Base-by-base conservation (phyloP, 2,329 filamentous ascomycete genomes). In the Xylariaceae sp. region DNA sequence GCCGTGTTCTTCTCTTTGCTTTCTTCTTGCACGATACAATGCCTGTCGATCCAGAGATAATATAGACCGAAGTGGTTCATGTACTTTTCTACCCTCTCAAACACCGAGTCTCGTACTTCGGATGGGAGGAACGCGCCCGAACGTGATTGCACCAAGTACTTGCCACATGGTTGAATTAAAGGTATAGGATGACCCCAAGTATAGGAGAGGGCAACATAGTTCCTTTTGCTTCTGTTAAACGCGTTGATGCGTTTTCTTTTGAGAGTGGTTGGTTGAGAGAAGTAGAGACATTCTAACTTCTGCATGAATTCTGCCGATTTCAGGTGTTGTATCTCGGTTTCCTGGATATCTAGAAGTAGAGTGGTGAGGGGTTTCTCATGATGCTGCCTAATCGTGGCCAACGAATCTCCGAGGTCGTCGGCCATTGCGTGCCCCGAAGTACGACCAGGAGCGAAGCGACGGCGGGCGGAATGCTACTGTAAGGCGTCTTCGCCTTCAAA, bases 11-110 rank as follows among this genome's bases (percentile, higher is more conserved):
- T 60, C 24, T 28, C 9, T 24, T 21, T 5, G n/a, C 29, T 17
- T 19, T 26, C 17, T 45, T 45, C n/a, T 33, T 50, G 49, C 14
- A 8, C n/a, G 14, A 62, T 45, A n/a, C 56, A 50, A 17, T 62
- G 23, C 31, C 34, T 37, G 41, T 62, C 56, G 7, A 62, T 57
- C 60, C 53, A 57, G 6, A 60, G 41, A n/a, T 41, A 19, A 1
- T 17, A 3, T 1, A 60, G 28, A 2, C 28, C 7, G 4, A 24
- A 29, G 40, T 14, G 1, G 6, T 3, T 2, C 56, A 62, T 62
- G 16, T 62, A 60, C 9, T 53, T 51, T n/a, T 2, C 11, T n/a
- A 43, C 43, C 9, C 56, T 40, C 6, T 52, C 21, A 23, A 59
- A 50, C 2, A 59, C 56, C 3, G 36, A 43, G 28, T 53, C 48